Evolutionary conservation across 495 filamentous ascomycete species (phyloP).

Genomic region (Hypoxylon trugodes): DNA sequence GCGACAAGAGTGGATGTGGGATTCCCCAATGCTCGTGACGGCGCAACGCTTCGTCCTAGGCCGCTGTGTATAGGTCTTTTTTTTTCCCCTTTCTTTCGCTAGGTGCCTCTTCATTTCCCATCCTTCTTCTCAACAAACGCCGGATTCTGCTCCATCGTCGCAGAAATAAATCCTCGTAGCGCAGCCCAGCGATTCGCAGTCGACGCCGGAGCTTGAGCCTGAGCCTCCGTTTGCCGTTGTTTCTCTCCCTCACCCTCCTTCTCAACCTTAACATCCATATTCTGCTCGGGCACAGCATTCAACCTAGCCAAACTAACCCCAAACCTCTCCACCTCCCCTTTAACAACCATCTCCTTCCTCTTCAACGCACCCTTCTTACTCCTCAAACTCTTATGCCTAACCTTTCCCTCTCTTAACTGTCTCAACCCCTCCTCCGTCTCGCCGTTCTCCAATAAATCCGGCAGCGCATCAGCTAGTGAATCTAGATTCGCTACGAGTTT

Average conservation of each 20-base stretch:
- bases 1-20: no score
- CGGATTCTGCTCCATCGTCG: constrained; percentile 78
- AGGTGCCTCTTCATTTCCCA: constrained; percentile 22
- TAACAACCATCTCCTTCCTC: constrained; percentile 79
- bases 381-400: constrained; percentile 74
- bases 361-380: constrained; percentile 81
- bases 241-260: neutral
- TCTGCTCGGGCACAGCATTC: constrained; percentile 55
- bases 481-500: constrained; percentile 81
- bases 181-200: constrained; percentile 73
- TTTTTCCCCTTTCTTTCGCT: neutral
- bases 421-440: constrained; percentile 47
- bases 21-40: no score
- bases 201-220: constrained; percentile 38
- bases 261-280: neutral
- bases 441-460: constrained; percentile 56
- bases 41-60: neutral
- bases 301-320: constrained; percentile 78
- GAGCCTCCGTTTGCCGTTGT: neutral
- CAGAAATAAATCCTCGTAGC: constrained; percentile 71
- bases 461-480: constrained; percentile 79
- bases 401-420: constrained; percentile 55
- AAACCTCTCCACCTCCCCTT: constrained; percentile 82
- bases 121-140: constrained; percentile 56
- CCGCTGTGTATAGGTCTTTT: neutral